A percentile compares a stretch with the other conserved stretches of the same genome.
Conservation (phyloP, 306 rosid genomes). For the Cyamopsis tetragonoloba region DNA sequence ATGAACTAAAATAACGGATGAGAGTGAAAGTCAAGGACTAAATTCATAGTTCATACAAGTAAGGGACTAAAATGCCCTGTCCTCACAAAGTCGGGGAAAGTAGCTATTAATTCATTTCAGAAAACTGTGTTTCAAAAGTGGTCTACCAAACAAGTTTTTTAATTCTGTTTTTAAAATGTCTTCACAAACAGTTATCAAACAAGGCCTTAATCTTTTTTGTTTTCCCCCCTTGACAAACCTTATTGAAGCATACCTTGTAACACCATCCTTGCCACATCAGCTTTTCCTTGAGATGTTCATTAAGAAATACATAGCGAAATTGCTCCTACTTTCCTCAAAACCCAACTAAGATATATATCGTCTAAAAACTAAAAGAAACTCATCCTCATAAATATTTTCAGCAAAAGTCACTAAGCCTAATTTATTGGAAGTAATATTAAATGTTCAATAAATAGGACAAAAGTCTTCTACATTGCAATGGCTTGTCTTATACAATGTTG, state of each 20-base stretch:
- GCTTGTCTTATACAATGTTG: neutral
- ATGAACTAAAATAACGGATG: too few species aligned
- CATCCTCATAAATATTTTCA: neutral
- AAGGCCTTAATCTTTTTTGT: neutral
- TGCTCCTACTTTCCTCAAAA: neutral
- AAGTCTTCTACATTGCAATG: neutral
- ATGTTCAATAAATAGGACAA: slow-evolving; percentile 12
- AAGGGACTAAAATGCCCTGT: too few species aligned
- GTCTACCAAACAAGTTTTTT: too few species aligned
- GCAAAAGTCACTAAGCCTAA: neutral
- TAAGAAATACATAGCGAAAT: neutral
- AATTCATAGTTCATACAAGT: too few species aligned
- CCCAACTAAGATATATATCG: neutral
- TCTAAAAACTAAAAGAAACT: slow-evolving; percentile 11
- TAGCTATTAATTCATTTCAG: too few species aligned
- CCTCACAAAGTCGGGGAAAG: too few species aligned
- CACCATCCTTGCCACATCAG: neutral
- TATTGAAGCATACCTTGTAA: neutral
- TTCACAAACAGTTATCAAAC: too few species aligned
- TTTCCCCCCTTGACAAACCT: neutral
- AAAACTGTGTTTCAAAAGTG: too few species aligned
- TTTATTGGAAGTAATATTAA: slow-evolving; percentile 2
- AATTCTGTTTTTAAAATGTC: too few species aligned
- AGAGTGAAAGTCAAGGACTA: too few species aligned
- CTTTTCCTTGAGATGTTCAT: slow-evolving; percentile 10